Conservation (phyloP, 2,329 filamentous ascomycete species). For the Pyrenophora graminea region DNA sequence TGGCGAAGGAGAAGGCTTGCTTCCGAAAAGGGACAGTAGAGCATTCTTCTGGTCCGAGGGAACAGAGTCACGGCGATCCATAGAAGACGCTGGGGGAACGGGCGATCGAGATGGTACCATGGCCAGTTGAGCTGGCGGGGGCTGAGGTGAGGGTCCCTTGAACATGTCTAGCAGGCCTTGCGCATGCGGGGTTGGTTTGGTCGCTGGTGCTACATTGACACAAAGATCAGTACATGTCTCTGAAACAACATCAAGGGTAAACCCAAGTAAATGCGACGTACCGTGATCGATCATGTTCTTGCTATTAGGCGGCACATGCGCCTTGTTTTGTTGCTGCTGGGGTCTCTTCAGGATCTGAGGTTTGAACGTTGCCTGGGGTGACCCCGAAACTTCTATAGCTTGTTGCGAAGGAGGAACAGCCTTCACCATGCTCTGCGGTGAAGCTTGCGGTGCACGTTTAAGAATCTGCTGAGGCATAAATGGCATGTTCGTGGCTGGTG, state of each 20-base stretch:
- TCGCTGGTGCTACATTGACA: conserved; percentile 1
- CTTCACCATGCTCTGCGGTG: conserved; percentile 13
- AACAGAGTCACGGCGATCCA: conserved; percentile 35
- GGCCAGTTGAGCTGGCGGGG: conserved; percentile 13
- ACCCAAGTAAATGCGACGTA: neutral
- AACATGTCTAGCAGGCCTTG: conserved; percentile 29
- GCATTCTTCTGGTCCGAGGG: conserved; percentile 40
- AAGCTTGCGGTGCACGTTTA: conserved; percentile 21
- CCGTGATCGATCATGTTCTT: neutral
- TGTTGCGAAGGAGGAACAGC: conserved; percentile 2
- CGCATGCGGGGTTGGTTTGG: conserved; percentile 21
- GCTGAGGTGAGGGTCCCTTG: conserved; percentile 22
- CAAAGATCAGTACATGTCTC: neutral
- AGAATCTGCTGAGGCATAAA: conserved; percentile 38
- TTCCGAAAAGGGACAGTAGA: conserved; percentile 45
- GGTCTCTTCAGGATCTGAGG: conserved; percentile 45
- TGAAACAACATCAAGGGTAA: neutral
- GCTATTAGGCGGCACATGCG: neutral
- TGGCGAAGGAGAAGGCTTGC: conserved; percentile 17
- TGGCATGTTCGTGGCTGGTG: conserved; percentile 30
- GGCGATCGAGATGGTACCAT: conserved; percentile 15
- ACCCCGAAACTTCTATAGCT: conserved; percentile 11
- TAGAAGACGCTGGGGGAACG: conserved; percentile 10
- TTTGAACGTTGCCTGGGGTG: conserved; percentile 33
- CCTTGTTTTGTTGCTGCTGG: conserved; percentile 30